Percentiles rank a stretch among this genome's conserved stretches.
Evolutionary conservation across 805 yeast species (phyloP).

Genomic region (Candida manassasensis): DNA sequence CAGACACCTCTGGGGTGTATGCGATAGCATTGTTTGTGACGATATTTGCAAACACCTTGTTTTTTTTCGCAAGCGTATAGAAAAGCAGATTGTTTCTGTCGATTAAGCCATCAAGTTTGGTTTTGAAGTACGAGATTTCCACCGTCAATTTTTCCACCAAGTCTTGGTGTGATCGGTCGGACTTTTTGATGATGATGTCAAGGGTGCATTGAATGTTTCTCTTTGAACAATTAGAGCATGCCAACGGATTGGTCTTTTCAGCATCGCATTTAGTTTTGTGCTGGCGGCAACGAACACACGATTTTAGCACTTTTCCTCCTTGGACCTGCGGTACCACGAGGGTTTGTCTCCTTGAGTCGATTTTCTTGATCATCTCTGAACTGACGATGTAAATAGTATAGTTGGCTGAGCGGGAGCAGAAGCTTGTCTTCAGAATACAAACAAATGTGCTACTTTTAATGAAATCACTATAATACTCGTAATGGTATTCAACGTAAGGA

Average conservation of each 20-base stretch:
- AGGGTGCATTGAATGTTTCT: conserved; percentile 49
- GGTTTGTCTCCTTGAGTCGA: conserved; percentile 6
- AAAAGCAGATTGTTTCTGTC: conserved; percentile 14
- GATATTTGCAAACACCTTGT: conserved; percentile 2
- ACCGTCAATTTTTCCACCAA: conserved; percentile 20
- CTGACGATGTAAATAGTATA: too few species aligned
- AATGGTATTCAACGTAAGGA: too few species aligned
- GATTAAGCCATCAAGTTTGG: conserved; percentile 20
- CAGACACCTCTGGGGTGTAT: background rate
- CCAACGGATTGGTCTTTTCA: conserved; percentile 42
- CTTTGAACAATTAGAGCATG: conserved; percentile 55
- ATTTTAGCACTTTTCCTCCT: conserved; percentile 34
- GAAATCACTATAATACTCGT: too few species aligned
- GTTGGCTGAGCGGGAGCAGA: background rate
- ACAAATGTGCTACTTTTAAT: too few species aligned
- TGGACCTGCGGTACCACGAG: conserved; percentile 11
- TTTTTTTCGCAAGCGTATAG: conserved; percentile 10
- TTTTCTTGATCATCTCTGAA: background rate
- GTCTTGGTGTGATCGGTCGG: conserved; percentile 40
- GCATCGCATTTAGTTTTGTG: conserved; percentile 68
- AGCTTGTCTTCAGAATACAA: too few species aligned
- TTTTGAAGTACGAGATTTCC: conserved; percentile 23
- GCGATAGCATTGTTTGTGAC: background rate
- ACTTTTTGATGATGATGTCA: conserved; percentile 48
- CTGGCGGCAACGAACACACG: conserved; percentile 61